These are phyloP conservation scores for Wickerhamiella bombiphila DNA, from an alignment of 805 yeast genomes.

Conservation along the genomic window DNA sequence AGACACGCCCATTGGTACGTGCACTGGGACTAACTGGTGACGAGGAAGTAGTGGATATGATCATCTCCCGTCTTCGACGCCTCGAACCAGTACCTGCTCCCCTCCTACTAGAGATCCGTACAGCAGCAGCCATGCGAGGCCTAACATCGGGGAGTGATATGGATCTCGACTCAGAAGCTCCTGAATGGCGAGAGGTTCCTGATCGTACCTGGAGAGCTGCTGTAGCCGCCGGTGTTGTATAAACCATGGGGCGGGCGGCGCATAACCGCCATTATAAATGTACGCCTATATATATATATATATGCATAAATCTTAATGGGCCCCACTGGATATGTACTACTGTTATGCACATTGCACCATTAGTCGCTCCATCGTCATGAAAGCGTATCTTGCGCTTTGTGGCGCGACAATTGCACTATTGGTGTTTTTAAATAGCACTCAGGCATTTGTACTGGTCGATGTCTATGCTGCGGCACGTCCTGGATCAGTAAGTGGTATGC, in stretches of 20 bases:
- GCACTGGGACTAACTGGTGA: constrained; percentile 10
- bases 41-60: constrained; percentile 1
- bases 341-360: too few relatives aligned
- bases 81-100: constrained; percentile 5
- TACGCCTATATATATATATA: background rate
- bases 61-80: constrained; percentile 4
- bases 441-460: constrained; percentile 31
- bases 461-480: constrained; percentile 23
- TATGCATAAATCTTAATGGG: background rate
- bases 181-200: constrained; percentile 1
- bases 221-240: constrained; percentile 14
- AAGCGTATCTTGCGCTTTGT: constrained; percentile 26
- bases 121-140: constrained; percentile 12
- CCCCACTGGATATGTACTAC: too few relatives aligned
- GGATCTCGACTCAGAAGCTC: constrained; percentile 4
- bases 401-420: constrained; percentile 29
- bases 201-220: constrained; percentile 14
- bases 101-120: constrained; percentile 8
- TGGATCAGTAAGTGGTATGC: constrained; percentile 34
- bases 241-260: too few relatives aligned
- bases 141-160: constrained; percentile 3
- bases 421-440: constrained; percentile 31
- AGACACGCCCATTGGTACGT: constrained; percentile 4
- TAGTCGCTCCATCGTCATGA: background rate
- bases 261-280: too few relatives aligned